Conservation (phyloP, 768 basidiomycete genomes). For the Boletus rufocinnamomeus region DNA sequence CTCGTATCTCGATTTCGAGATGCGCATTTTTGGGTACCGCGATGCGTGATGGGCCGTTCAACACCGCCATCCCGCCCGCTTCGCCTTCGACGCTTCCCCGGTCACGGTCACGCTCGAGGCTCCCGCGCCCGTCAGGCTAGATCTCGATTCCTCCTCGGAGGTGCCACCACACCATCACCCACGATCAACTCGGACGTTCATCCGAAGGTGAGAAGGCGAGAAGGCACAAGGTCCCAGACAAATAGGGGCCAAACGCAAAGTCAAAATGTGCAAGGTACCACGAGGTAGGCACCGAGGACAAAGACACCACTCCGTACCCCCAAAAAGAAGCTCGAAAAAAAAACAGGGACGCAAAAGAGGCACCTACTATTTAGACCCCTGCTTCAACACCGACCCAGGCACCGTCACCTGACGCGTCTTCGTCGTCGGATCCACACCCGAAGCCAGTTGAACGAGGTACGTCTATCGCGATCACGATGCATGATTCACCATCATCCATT, state of each 20-base stretch:
- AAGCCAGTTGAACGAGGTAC: constrained; percentile 45
- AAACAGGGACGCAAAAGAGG: neutral
- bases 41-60: neutral
- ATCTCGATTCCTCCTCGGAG: constrained; percentile 27
- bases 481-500: constrained; percentile 5
- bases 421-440: constrained; percentile 40
- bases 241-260: neutral
- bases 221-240: too few relatives aligned
- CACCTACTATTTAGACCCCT: constrained; percentile 38
- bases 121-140: neutral
- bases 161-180: neutral
- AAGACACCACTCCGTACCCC: neutral
- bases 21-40: neutral
- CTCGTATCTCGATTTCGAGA: constrained; percentile 14
- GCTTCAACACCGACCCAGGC: constrained; percentile 27
- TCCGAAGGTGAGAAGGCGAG: neutral
- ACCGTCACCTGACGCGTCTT: constrained; percentile 31
- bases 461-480: constrained; percentile 32
- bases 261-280: neutral
- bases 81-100: neutral
- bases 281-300: constrained; percentile 4
- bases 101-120: constrained; percentile 9
- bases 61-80: constrained; percentile 18
- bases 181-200: constrained; percentile 14
- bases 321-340: neutral